phyloP scores from a whole-genome alignment of 1,284 basidiomycete genomes.

The Acaromyces ingoldii region DNA sequence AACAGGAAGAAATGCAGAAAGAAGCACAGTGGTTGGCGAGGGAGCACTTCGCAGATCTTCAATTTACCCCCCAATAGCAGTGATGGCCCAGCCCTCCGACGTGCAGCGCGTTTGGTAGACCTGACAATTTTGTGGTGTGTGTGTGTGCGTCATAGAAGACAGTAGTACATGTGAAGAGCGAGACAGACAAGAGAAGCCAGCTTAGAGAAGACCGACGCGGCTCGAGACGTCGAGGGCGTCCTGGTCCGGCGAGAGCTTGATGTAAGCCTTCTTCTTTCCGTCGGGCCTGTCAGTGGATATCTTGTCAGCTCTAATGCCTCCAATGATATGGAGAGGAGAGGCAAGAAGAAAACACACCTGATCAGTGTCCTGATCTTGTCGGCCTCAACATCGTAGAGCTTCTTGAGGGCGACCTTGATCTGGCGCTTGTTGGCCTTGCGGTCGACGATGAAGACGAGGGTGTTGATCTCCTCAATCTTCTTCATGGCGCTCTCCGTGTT shows the following conservation, averaged over 20 bases:
- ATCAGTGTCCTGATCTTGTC: constrained; percentile 97
- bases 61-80: no score
- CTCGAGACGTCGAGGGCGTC: constrained; percentile 97
- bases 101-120: no score
- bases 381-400: constrained; percentile 94
- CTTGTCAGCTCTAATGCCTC: neutral
- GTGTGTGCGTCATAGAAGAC: no score
- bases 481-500: constrained; percentile 61
- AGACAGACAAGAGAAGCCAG: no score
- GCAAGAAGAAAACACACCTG: constrained; percentile 60
- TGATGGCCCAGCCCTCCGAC: no score
- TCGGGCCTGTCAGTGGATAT: constrained; percentile 66
- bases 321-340: neutral
- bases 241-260: constrained; percentile 87
- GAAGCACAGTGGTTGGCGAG: no score
- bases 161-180: no score
- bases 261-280: constrained; percentile 99
- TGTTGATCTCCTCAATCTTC: constrained; percentile 99
- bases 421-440: constrained; percentile 94
- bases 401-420: constrained; percentile 98
- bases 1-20: no score
- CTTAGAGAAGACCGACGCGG: constrained; percentile 66
- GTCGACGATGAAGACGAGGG: constrained; percentile 95
- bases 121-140: no score
- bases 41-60: no score